Percentiles rank a stretch among this genome's conserved stretches.
Conservation (phyloP, 305 asterid genomes). For the Caryopteris hybrid region DNA sequence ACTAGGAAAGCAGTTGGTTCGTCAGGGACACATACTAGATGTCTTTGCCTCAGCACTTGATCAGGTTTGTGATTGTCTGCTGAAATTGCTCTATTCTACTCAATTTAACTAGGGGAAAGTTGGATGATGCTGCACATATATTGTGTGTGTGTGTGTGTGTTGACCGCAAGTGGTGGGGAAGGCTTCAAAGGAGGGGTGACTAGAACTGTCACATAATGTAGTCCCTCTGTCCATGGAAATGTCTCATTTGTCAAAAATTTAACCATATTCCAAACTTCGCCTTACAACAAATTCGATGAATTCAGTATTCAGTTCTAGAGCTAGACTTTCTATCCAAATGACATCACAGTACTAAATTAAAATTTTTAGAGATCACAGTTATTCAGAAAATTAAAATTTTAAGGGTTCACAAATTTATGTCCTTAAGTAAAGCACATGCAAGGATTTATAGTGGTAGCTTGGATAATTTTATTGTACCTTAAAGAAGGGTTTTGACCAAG, state of each 20-base stretch:
- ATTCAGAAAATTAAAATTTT: too few relatives aligned
- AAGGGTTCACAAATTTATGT: too few relatives aligned
- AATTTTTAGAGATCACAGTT: too few relatives aligned
- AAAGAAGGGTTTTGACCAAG: too few relatives aligned
- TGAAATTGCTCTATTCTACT: not conserved
- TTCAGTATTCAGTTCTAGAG: not conserved
- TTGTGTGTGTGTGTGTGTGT: not conserved
- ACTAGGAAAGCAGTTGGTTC: slow-evolving; percentile 77
- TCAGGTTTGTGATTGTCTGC: slow-evolving; percentile 57
- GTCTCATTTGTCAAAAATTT: not conserved
- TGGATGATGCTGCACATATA: not conserved
- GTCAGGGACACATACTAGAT: slow-evolving; percentile 91
- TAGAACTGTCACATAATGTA: not conserved
- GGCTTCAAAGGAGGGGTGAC: not conserved
- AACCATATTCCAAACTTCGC: not conserved
- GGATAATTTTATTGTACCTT: too few relatives aligned
- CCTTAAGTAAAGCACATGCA: too few relatives aligned
- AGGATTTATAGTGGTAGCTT: too few relatives aligned
- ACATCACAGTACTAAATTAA: too few relatives aligned
- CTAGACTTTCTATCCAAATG: too few relatives aligned
- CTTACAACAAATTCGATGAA: not conserved
- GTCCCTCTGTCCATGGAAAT: not conserved
- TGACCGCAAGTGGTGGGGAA: not conserved
- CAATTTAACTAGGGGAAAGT: not conserved
- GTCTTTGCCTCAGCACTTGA: slow-evolving; percentile 97